Percentiles rank a stretch among this genome's conserved stretches.
These are phyloP conservation scores for Fraxinus americana DNA, from an alignment of 257 asterid genomes.

Conservation along the genomic window DNA sequence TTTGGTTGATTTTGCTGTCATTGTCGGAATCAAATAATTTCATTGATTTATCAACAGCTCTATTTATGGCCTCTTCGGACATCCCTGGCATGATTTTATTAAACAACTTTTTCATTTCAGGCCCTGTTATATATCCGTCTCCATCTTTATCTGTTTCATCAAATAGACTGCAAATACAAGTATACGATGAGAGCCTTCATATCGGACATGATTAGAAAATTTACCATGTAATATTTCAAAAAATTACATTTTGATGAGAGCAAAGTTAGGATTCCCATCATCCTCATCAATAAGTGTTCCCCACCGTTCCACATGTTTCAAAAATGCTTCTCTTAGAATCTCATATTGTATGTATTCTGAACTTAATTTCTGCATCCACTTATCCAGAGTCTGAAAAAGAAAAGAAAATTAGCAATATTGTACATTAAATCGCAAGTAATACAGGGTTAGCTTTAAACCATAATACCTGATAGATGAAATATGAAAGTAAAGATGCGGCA, in stretches of 20 bases:
- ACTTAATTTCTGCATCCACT: background rate
- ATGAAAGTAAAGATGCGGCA: background rate
- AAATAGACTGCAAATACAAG: slow-evolving; percentile 8
- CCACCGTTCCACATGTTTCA: background rate
- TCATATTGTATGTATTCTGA: background rate
- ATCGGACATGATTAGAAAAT: background rate
- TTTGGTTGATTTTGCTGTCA: too few relatives aligned
- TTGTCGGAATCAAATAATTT: too few relatives aligned
- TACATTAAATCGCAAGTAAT: too few relatives aligned
- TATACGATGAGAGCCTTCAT: background rate
- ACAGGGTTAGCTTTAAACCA: too few relatives aligned
- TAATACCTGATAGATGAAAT: too few relatives aligned
- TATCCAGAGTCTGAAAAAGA: background rate
- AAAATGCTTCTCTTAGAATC: too few relatives aligned
- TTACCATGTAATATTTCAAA: background rate
- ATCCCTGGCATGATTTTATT: background rate
- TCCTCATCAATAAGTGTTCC: background rate
- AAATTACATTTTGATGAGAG: background rate
- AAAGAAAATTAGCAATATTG: background rate
- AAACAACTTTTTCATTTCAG: slow-evolving; percentile 10
- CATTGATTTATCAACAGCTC: too few relatives aligned
- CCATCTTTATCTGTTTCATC: slow-evolving; percentile 4
- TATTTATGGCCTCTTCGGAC: too few relatives aligned
- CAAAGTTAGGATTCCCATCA: background rate
- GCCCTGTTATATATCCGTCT: background rate